Percentiles rank a stretch among this genome's conserved stretches.
Evolutionary conservation across 495 filamentous ascomycete species (phyloP).

Genomic region (Penicillium desertorum): DNA sequence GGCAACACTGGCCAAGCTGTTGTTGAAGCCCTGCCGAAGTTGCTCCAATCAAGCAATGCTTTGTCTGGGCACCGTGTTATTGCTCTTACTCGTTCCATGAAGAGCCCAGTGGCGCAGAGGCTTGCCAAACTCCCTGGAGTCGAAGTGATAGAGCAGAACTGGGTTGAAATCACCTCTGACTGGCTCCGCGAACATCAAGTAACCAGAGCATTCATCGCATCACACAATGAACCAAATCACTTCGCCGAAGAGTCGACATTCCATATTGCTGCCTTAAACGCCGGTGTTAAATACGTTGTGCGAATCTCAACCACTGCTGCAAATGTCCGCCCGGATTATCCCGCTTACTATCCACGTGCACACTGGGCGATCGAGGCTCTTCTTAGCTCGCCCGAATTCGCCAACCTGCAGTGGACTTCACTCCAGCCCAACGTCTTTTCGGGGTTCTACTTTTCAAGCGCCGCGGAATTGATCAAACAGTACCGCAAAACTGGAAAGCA

Average conservation of each 20-base stretch:
- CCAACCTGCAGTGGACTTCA: conserved; percentile 45
- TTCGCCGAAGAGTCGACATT: conserved; percentile 48
- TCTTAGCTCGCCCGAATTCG: conserved; percentile 39
- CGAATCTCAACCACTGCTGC: conserved; percentile 48
- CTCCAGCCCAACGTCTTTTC: conserved; percentile 46
- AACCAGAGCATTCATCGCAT: conserved; percentile 43
- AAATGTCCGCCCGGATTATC: conserved; percentile 41
- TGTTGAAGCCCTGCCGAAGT: conserved; percentile 32
- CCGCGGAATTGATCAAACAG: conserved; percentile 33
- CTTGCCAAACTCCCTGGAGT: conserved; percentile 41
- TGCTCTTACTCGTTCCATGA: conserved; percentile 39
- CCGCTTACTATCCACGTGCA: conserved; percentile 41
- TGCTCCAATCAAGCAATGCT: conserved; percentile 29
- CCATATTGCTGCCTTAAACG: conserved; percentile 36
- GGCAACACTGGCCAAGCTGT: conserved; percentile 42
- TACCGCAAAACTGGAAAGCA: conserved; percentile 43
- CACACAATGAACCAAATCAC: conserved; percentile 38
- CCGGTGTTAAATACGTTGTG: conserved; percentile 49
- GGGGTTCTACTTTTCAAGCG: conserved; percentile 21
- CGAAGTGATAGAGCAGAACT: conserved; percentile 43
- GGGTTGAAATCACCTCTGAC: conserved; percentile 41
- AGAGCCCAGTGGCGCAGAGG: conserved; percentile 32
- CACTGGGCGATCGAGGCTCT: conserved; percentile 51
- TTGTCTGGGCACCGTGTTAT: conserved; percentile 36
- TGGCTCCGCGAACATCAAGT: conserved; percentile 46